These are phyloP conservation scores for Filosporella fistucella DNA, from an alignment of 495 filamentous ascomycete genomes.

Conservation along the genomic window DNA sequence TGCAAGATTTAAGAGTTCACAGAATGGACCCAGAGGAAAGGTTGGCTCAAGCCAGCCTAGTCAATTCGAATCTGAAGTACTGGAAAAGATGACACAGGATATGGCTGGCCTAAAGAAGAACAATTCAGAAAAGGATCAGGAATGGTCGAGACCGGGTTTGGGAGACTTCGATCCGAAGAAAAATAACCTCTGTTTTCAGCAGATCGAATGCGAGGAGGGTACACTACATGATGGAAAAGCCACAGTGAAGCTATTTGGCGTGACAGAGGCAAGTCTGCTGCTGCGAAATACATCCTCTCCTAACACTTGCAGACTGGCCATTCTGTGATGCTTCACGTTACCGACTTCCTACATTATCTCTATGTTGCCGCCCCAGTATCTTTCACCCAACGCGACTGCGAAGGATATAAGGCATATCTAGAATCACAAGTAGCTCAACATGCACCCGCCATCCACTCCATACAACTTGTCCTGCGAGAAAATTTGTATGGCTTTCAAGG, in stretches of 20 bases:
- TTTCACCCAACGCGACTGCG: slow-evolving; percentile 73
- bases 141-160: slow-evolving; percentile 80
- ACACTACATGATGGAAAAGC: slow-evolving; percentile 64
- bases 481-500: slow-evolving; percentile 92
- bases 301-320: slow-evolving; percentile 57
- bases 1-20: slow-evolving; percentile 53
- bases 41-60: slow-evolving; percentile 77
- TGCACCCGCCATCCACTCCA: slow-evolving; percentile 61
- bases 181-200: slow-evolving; percentile 81
- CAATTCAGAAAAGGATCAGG: slow-evolving; percentile 90
- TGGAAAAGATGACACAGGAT: slow-evolving; percentile 93
- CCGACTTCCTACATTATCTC: slow-evolving; percentile 92
- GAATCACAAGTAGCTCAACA: slow-evolving; percentile 66
- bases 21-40: slow-evolving; percentile 54
- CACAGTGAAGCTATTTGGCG: slow-evolving; percentile 85
- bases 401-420: slow-evolving; percentile 69
- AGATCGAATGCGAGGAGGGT: slow-evolving; percentile 94
- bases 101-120: slow-evolving; percentile 75
- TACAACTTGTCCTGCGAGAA: slow-evolving; percentile 75
- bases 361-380: slow-evolving; percentile 84
- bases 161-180: slow-evolving; percentile 65
- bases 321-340: slow-evolving; percentile 92
- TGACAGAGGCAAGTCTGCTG: slow-evolving; percentile 70
- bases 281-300: neutral
- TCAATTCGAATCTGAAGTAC: slow-evolving; percentile 86